phyloP scores from a whole-genome alignment of 2,329 filamentous ascomycete species.

The Zymoseptoria passerinii region DNA sequence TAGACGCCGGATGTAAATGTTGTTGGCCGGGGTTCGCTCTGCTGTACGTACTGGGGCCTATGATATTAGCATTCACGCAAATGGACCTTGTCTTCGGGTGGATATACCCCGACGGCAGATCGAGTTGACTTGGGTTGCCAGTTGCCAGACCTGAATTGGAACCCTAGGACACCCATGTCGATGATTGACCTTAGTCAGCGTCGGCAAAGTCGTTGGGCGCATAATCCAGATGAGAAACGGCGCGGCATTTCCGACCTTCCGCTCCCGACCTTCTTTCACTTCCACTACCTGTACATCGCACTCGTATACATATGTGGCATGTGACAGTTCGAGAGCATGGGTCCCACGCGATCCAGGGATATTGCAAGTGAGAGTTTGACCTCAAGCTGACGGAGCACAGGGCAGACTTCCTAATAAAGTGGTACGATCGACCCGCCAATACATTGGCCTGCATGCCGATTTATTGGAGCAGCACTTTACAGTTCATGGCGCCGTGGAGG shows the following conservation, averaged over 20 bases:
- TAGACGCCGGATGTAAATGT: conserved; percentile 4
- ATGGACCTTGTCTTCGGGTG: background rate
- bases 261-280: background rate
- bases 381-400: background rate
- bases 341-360: background rate
- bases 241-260: background rate
- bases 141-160: background rate
- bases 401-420: background rate
- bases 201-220: background rate
- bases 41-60: background rate
- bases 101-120: background rate
- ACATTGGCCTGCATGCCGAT: background rate
- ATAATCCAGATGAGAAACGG: background rate
- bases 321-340: background rate
- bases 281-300: background rate
- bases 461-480: background rate
- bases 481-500: background rate
- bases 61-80: background rate
- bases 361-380: background rate
- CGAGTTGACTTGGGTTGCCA: background rate
- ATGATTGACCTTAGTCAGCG: background rate
- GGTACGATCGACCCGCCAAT: background rate
- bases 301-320: background rate
- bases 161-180: too few relatives aligned
- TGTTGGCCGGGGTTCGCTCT: background rate